Evolutionary conservation across 176 grass and related monocot genomes (phyloP).

Genomic region (Lolium rigidum): DNA sequence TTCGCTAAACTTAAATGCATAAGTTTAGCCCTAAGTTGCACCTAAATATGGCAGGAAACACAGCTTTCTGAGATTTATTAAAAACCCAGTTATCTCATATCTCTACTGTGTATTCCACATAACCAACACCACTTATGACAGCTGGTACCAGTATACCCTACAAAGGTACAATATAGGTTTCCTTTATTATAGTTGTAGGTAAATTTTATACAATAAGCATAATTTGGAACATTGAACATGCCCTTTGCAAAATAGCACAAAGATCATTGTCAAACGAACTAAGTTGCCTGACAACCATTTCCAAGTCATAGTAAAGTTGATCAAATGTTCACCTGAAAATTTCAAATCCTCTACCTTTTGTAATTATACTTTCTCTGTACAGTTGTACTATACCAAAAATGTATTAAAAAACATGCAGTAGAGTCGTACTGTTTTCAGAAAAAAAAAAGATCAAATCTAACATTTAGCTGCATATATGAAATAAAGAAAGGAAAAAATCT

Average conservation of each 20-base stretch:
- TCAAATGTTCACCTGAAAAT: background rate
- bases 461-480: background rate
- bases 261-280: background rate
- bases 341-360: background rate
- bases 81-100: background rate
- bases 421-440: too few species aligned
- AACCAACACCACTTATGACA: background rate
- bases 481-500: background rate
- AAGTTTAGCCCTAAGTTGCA: background rate
- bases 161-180: slow-evolving; percentile 15
- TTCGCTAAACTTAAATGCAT: slow-evolving; percentile 14
- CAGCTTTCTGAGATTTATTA: background rate
- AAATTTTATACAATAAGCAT: background rate
- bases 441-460: background rate
- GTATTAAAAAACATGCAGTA: too few species aligned
- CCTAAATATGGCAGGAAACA: background rate
- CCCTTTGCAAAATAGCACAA: background rate
- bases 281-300: background rate
- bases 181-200: background rate
- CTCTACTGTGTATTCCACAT: background rate
- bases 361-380: too few species aligned
- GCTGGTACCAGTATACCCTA: background rate
- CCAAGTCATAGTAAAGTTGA: background rate
- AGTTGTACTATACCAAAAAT: too few species aligned
- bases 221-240: background rate